Base-by-base conservation (phyloP, 257 asterid genomes). In the Solanum sitiens region DNA sequence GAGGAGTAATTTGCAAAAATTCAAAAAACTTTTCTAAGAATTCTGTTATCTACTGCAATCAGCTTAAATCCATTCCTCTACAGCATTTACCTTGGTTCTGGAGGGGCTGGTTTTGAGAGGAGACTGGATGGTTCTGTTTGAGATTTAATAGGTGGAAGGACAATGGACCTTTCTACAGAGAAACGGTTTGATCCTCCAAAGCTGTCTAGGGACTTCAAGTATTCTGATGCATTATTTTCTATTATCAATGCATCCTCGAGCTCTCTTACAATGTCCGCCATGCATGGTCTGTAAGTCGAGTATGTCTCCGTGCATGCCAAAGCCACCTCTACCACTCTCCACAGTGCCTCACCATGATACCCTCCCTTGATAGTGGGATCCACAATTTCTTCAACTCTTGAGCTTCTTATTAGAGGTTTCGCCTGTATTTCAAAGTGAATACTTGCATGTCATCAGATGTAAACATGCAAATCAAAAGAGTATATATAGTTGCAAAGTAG, bases 281-380 rank as follows among this genome's bases (percentile, higher is more conserved):
- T 96, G 90, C 93, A 95, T 20, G 99, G 98, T 9, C 98, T 92
- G 83, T 96, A 93, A 35, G 95, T 95, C 8, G 97, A 93, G 94
- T 94, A 96, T 72, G 98, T 91, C 85, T 96, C 98, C n/a, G 91
- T 93, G 82, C 99, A 96, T 40, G 99, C 94, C 92, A 95, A 90
- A 77, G 99, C 97, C 33, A 94, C 98, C 95, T 96, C 98, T 50
- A 96, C 91, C 33, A 91, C 92, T 87, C 94, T 92, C 94, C 94
- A 92, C 92, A 92, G 87, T 86, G 94, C 94, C 87, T 92, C 93
- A 59, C 92, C 93, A 86, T 92, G 94, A 84, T 90, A 92, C 33
- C 91, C 93, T 86, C 94, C 94, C 91, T 89, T 92, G 85, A 92
- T 85, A 85, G 86, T 63, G 5, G 92, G 92, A 84, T 92, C 94